Percentiles rank a stretch among this genome's conserved stretches.
phyloP scores from a whole-genome alignment of 2,329 filamentous ascomycete genomes.

The Didymella lethalis region DNA sequence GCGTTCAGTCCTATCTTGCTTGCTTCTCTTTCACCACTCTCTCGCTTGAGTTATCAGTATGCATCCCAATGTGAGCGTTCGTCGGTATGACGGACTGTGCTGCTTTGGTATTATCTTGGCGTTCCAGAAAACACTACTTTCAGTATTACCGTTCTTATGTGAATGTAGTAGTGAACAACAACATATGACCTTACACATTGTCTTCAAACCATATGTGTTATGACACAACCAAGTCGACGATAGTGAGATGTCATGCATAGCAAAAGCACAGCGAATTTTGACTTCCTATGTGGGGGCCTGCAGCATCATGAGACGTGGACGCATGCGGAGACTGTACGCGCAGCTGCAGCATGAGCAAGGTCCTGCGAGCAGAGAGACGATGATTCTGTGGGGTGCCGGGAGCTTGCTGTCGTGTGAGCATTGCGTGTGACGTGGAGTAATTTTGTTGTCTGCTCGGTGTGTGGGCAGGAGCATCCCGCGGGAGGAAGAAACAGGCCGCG shows the following conservation, averaged over 20 bases:
- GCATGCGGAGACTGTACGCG: neutral
- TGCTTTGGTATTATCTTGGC: no score
- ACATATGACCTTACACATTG: no score
- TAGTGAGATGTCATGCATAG: neutral
- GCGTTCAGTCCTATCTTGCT: no score
- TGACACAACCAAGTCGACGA: neutral
- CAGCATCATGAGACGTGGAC: neutral
- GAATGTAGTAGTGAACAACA: no score
- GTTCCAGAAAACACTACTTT: no score
- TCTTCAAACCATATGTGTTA: no score
- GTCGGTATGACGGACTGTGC: no score
- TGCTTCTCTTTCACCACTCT: no score
- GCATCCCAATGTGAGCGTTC: no score
- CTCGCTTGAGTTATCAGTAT: no score
- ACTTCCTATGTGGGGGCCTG: neutral
- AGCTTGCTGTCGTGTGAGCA: slow-evolving; percentile 3
- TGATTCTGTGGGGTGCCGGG: slow-evolving; percentile 2
- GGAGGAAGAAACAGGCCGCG: slow-evolving; percentile 17
- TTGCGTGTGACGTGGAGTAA: neutral
- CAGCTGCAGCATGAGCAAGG: neutral
- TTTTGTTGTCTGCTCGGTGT: neutral
- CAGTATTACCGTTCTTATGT: no score
- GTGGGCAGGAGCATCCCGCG: slow-evolving; percentile 14
- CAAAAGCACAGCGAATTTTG: neutral
- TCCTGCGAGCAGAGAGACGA: neutral